Conservation (phyloP, 2,329 filamentous ascomycete genomes). For the Aspergillus calidoustus region DNA sequence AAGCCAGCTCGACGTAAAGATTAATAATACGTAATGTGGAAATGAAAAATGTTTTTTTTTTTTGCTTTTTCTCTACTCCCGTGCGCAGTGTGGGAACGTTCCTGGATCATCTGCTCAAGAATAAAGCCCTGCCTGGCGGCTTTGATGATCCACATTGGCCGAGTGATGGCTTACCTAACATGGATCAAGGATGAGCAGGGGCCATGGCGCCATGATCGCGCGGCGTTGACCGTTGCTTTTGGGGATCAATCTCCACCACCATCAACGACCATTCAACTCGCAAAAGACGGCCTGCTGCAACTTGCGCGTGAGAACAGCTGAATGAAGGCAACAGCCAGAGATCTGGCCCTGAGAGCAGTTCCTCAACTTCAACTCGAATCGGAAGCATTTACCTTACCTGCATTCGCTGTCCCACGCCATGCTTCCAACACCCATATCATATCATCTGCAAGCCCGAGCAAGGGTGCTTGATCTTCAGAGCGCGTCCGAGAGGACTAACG, state of each 20-base stretch:
- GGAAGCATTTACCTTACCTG: not conserved
- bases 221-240: not conserved
- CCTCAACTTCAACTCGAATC: too few relatives aligned
- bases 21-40: not conserved
- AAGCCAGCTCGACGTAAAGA: not conserved
- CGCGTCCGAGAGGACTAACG: not conserved
- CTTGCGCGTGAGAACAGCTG: not conserved
- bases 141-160: constrained; percentile 21
- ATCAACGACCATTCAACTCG: not conserved
- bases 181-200: not conserved
- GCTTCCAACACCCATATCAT: not conserved
- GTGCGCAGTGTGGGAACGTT: constrained; percentile 23
- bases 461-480: not conserved
- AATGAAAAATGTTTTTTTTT: not conserved
- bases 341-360: not conserved
- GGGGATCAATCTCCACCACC: not conserved
- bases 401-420: too few relatives aligned
- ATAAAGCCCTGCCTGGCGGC: not conserved
- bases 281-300: not conserved
- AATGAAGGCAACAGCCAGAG: not conserved
- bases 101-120: constrained; percentile 23
- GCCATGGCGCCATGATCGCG: not conserved
- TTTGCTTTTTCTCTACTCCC: constrained; percentile 11
- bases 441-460: not conserved
- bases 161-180: constrained; percentile 21